phyloP scores from a whole-genome alignment of 1,139 yeast species.

The Pichia sp. region DNA sequence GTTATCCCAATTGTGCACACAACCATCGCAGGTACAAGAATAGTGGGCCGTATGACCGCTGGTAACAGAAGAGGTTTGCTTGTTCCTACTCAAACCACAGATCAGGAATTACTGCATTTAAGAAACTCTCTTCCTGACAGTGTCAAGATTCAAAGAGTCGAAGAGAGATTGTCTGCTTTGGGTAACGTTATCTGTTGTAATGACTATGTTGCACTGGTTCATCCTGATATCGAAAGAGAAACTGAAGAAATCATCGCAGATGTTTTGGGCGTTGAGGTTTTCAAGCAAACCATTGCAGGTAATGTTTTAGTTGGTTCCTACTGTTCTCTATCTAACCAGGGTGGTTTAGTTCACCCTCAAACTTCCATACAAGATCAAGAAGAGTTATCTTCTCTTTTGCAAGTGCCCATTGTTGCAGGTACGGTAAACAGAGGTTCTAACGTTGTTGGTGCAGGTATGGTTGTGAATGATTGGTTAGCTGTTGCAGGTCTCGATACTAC shows the following conservation, averaged over 20 bases:
- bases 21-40: slow-evolving; percentile 96
- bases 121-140: slow-evolving; percentile 96
- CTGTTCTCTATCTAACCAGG: slow-evolving; percentile 92
- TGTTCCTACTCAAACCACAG: slow-evolving; percentile 98
- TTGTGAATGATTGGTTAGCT: slow-evolving; percentile 96
- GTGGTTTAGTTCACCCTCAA: slow-evolving; percentile 97
- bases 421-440: slow-evolving; percentile 96
- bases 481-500: slow-evolving; percentile 97
- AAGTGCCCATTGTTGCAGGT: slow-evolving; percentile 98
- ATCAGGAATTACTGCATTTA: slow-evolving; percentile 95
- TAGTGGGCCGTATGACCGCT: slow-evolving; percentile 96
- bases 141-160: slow-evolving; percentile 95
- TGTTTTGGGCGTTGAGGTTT: slow-evolving; percentile 98
- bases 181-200: slow-evolving; percentile 98
- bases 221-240: slow-evolving; percentile 98
- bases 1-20: slow-evolving; percentile 94
- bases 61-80: slow-evolving; percentile 97
- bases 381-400: slow-evolving; percentile 88
- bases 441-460: slow-evolving; percentile 98
- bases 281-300: slow-evolving; percentile 98
- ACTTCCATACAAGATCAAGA: slow-evolving; percentile 97
- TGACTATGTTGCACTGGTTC: slow-evolving; percentile 97
- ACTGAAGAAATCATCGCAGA: slow-evolving; percentile 98
- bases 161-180: slow-evolving; percentile 91
- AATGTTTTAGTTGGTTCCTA: slow-evolving; percentile 96